Percentiles rank a stretch among this genome's conserved stretches.
Evolutionary conservation across 805 yeast genomes (phyloP).

Genomic region (Barnettozyma sucrosica): DNA sequence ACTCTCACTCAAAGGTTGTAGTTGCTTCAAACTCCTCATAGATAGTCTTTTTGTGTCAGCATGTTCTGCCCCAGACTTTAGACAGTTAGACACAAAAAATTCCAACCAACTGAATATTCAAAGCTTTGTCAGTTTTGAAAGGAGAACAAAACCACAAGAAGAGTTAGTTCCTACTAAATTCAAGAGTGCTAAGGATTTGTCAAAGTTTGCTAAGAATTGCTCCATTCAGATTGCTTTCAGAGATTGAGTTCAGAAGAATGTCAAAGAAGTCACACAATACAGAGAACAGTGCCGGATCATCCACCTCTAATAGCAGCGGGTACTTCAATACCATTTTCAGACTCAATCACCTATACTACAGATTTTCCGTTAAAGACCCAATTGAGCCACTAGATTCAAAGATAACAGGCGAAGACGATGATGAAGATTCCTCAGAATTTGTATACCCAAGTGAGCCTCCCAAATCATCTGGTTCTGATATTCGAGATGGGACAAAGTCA

Average conservation of each 20-base stretch:
- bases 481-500: not conserved
- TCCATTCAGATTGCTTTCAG: not conserved
- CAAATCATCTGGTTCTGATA: not conserved
- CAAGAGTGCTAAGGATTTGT: not conserved
- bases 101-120: too few relatives aligned
- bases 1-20: too few relatives aligned
- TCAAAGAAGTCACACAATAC: not conserved
- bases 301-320: not conserved
- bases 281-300: not conserved
- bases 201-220: not conserved
- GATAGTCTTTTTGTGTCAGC: too few relatives aligned
- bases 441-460: not conserved
- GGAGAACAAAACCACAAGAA: not conserved
- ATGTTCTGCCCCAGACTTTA: too few relatives aligned
- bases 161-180: not conserved
- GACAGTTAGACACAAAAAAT: too few relatives aligned
- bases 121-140: not conserved
- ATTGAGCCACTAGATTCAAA: not conserved
- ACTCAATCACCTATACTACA: slow-evolving; percentile 9
- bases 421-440: not conserved
- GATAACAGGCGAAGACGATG: not conserved
- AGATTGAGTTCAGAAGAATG: not conserved
- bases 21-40: too few relatives aligned
- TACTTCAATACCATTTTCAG: slow-evolving; percentile 13
- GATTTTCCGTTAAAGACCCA: not conserved